Evolutionary conservation across 345 rosid species (phyloP), one percentile per base, ranked within the genome.

Genomic region (Eucalyptus rudis): DNA sequence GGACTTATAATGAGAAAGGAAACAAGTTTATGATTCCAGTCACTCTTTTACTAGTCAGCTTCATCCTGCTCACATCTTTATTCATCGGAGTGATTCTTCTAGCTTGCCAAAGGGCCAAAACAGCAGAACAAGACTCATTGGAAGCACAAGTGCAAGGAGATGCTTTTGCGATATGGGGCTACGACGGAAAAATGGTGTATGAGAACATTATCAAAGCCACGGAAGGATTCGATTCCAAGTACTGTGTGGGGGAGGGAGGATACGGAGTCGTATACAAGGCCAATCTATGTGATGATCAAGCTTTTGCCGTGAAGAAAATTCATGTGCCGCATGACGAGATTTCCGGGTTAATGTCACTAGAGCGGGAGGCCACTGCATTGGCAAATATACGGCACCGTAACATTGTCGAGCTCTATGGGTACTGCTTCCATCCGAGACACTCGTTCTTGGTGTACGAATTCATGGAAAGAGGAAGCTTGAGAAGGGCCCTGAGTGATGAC

Each of bases 141-240:
- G 58, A 33, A 49, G 44, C 20, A 36, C 44, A 47, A 33, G 44
- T 52, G 4, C 71, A 6, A 8, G 86, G 86, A 24, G 71, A 88
- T 44, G 79, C 40, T 20, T 79, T 88, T 62, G 43, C 88, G 5
- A 81, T 90, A 56, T 88, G 86, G 87, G 86, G 84, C 85, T 76
- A 81, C 40, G 90, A 89, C 13, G 91, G 93, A 16, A 89, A 83
- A 59, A 36, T 80, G 66, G 62, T 86, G 52, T 68, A 87, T 8
- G 31, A 50, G 49, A 87, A 51, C 47, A 91, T 91, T n/a, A 45
- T 88, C 5, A 54, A 83, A 13, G 88, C 91, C 86, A 91, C 92
- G 6, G 58, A 86, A 29, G 54, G 87, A 40, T 71, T 71, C 27
- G 27, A 36, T 71, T 71, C 83, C 83, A 36, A 71, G 45, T 71